Base-by-base conservation (phyloP, 345 rosid genomes). In the Pistacia integerrima region DNA sequence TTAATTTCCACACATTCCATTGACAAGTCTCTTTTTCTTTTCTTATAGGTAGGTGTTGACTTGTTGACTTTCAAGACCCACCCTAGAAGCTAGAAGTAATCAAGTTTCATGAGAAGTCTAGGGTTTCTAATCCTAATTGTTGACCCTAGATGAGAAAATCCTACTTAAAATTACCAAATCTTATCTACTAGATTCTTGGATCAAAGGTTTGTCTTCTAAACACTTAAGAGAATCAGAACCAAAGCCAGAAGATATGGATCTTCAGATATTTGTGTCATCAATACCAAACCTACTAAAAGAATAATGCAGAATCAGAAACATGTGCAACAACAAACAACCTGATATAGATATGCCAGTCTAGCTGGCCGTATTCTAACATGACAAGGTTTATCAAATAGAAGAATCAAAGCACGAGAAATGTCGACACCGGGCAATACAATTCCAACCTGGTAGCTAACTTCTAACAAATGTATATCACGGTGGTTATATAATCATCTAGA, bases 1-100 rank as follows among this genome's bases (percentile, higher is more conserved):
- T 22, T 1, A 57, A 7, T 20, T 14, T 63, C 68, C 18, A 11
- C 67, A 63, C 7, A 63, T 9, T 33, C 54, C 16, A 1, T 17
- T n/a, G 1, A 0, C 20, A 1, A 10, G 3, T 16, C 11, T 6
- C 33, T 5, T 17, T 5, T 14, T 13, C 28, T 1, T 64, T 65
- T 25, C 56, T 4, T 10, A 52, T 4, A 0, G 54, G 75, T 72
- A 59, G 67, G 65, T 72, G 12, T 44, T 44, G 74, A 59, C 66
- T 59, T 16, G 56, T 20, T 10, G 66, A 72, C 66, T 60, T 59
- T 57, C 64, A 7, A 70, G 20, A 11, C 33, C 41, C 22, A 22
- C 33, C 33, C 33, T 30, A 30, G 33, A 30, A 30, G 33, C 2
- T 22, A 22, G 22, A 38, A 28, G 20, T 22, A 10, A 30, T 30